Evolutionary conservation across 345 rosid species (phyloP), one percentile per base, ranked within the genome.

Genomic region (Lepidium didymum): DNA sequence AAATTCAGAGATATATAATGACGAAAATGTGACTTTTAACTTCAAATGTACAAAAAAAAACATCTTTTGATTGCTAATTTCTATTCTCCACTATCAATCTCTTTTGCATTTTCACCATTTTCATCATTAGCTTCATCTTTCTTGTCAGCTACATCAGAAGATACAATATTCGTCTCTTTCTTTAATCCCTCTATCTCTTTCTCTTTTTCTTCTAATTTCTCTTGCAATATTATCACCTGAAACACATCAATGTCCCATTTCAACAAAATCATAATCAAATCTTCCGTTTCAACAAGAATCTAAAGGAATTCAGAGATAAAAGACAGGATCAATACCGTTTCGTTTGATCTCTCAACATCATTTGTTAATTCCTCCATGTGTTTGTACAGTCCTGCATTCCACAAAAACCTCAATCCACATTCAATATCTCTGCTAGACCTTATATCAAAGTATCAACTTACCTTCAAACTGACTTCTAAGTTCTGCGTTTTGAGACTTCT

Each of bases 381-480:
- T 64, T 85, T 82, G 77, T 70, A 78, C 9, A 89, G 75, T 50
- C 81, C 96, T 89, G 82, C 76, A 81, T 58, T 52, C 59, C 71
- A 69, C 50, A 80, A 43, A 27, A 54, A 62, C 4, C 38, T 65
- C 42, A 66, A 36, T 74, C 27, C 52, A 60, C 4, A 43, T 43
- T 10, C 14, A 42, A 74, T 44, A 11, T 67, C 14, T 59, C 12
- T 43, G 25, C 41, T 50, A 50, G 9, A 16, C 6, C 10, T 13
- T 7, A 55, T 31, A 49, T 64, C 35, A 31, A 64, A 3, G 31
- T 44, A 65, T 12, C 41, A n/a, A 52, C 81, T 40, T 67, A 89
- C 99, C 97, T 86, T 87, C 96, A 74, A 91, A 91, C 42, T 94
- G 97, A 77, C 77, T 82, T 79, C 96, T 85, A 50, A 94, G 86